Evolutionary conservation across 2,329 filamentous ascomycete species (phyloP), one percentile per base, ranked within the genome.

Genomic region (Verticillium longisporum): DNA sequence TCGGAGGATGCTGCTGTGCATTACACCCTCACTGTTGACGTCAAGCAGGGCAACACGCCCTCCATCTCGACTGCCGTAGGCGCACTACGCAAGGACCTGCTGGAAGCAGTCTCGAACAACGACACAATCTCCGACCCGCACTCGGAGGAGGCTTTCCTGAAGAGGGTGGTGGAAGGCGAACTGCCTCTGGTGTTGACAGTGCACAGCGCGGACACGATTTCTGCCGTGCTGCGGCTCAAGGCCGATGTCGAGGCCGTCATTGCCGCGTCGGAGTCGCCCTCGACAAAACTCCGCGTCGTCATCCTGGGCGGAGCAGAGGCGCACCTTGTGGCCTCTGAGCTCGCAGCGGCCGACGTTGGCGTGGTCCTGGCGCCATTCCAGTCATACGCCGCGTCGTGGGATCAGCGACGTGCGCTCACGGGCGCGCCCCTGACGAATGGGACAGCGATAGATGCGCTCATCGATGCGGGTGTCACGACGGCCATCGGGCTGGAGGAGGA

Each of bases 391-490:
- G 71, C 69, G 3, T 71, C 69, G 0, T 90, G 87, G 87, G 85
- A 88, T 63, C 76, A 87, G 71, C 81, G 85, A 0, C 82, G 86
- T 1, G 80, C 84, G 0, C 75, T 89, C 11, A 81, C 84, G 0
- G 87, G 87, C 1, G 86, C 87, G 5, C 87, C 87, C 1, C 76
- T 89, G 0, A 87, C 86, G 0, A 87, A 88, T 66, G 85, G 86
- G 32, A 89, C 87, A 1, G 80, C 80, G 0, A 74, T 87, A 4
- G 85, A 89, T 63, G 71, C 68, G 13, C 77, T 90, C 1, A 65
- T 87, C 0, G 78, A 80, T 7, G 86, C 85, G 0, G 86, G 86
- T 1, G 86, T 89, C 0, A 68, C 74, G 3, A 77, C 82, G 1
- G 87, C 80, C 0, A 79, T 89, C 31, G 83, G 85, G 0, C 77